Evolutionary conservation across 2,329 filamentous ascomycete species (phyloP), one percentile per base, ranked within the genome.

Genomic region (Drechslerella coelobrocha): DNA sequence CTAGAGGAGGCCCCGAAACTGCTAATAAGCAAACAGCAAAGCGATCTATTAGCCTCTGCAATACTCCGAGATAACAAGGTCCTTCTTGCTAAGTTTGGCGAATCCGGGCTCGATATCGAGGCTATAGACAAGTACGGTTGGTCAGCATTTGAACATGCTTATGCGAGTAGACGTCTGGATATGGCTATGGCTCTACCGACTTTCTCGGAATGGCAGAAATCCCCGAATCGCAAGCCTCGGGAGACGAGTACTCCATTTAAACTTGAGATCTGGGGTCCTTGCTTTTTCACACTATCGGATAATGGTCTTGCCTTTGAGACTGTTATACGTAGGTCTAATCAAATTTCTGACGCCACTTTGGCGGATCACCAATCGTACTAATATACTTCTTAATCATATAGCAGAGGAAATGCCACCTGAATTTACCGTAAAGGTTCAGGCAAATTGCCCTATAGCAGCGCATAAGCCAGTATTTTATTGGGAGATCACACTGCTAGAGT

Each of bases 391-490:
- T n/a, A n/a, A n/a, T n/a, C n/a, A n/a, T n/a, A n/a, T n/a, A n/a
- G n/a, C n/a, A 34, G 29, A 34, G n/a, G n/a, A n/a, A n/a, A n/a
- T n/a, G n/a, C n/a, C n/a, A n/a, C n/a, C n/a, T n/a, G n/a, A n/a
- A n/a, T n/a, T n/a, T n/a, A n/a, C n/a, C n/a, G n/a, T n/a, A n/a
- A n/a, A n/a, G n/a, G n/a, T n/a, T 43, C 34, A 17, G 7, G 56
- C 56, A 9, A 45, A 69, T 10, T 47, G 23, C n/a, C 51, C 63
- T 14, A 69, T 55, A 1, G 14, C 56, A 0, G 63, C 63, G 5
- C 63, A 69, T 24, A 56, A 43, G 1, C 41, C 63, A 21, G 61
- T 69, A 2, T 69, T 61, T 23, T 69, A 69, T 21, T 69, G 59
- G 45, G 63, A 69, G 21, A 10, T 62, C n/a, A 39, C 56, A 1